phyloP scores from a whole-genome alignment of 208 protist genomes.

The Vickermania ingenoplastis region DNA sequence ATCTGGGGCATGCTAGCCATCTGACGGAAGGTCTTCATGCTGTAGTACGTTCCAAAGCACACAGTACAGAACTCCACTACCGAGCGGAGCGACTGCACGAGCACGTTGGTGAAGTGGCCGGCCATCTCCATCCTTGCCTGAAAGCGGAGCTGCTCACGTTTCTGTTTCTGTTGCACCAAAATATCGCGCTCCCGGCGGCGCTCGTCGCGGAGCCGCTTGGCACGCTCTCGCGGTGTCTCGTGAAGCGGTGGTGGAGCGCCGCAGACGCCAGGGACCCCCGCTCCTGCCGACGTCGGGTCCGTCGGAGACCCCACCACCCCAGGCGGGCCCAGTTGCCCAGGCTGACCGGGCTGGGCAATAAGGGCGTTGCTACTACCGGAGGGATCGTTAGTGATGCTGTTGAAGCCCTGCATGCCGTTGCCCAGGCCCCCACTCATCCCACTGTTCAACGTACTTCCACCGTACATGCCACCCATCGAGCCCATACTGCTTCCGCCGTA shows the following conservation, averaged over 20 bases:
- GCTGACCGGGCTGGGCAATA: constrained; percentile 4
- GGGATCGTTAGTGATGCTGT: constrained; percentile 40
- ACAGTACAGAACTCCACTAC: constrained; percentile 71
- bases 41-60: constrained; percentile 83
- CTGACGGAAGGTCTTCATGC: constrained; percentile 64
- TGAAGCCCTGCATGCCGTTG: constrained; percentile 11
- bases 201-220: constrained; percentile 44
- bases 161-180: constrained; percentile 52
- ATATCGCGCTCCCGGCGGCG: constrained; percentile 48
- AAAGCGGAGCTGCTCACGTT: constrained; percentile 54
- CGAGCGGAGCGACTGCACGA: constrained; percentile 70
- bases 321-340: constrained; percentile 8
- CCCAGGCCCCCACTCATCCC: constrained; percentile 15
- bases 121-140: constrained; percentile 68
- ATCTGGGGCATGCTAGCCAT: constrained; percentile 42
- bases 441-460: constrained; percentile 27
- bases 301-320: constrained; percentile 1
- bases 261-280: constrained; percentile 26
- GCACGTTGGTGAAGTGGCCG: constrained; percentile 63
- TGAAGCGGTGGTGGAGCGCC: constrained; percentile 31
- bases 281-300: constrained; percentile 6
- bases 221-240: constrained; percentile 46
- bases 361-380: constrained; percentile 5
- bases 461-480: constrained; percentile 33
- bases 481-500: constrained; percentile 16